These are phyloP conservation scores for Gossypium sturtianum DNA, from an alignment of 345 rosid species.

Conservation along the genomic window DNA sequence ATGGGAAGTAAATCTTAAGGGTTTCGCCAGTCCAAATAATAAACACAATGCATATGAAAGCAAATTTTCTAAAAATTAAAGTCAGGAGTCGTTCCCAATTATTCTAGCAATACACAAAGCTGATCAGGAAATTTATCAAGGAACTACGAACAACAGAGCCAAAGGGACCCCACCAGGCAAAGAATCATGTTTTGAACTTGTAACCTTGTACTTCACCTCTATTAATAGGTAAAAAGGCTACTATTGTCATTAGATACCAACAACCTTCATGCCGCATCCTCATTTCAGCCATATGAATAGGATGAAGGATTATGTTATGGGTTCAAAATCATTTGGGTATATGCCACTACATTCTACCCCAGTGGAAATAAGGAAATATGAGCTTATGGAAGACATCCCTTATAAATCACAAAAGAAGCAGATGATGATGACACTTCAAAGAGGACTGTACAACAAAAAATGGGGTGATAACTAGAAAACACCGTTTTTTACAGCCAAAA, in stretches of 20 bases:
- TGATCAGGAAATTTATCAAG: not conserved
- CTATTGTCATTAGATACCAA: not conserved
- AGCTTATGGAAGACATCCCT: no score
- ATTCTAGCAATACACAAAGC: no score
- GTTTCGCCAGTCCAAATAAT: not conserved
- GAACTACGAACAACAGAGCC: not conserved
- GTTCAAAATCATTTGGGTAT: no score
- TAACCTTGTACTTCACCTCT: not conserved
- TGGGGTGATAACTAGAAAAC: no score
- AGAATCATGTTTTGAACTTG: not conserved
- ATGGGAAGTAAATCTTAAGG: not conserved
- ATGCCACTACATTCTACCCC: no score
- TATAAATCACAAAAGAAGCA: no score
- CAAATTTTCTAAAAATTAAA: not conserved
- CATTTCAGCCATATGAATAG: no score
- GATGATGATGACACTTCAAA: no score
- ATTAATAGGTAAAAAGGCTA: not conserved
- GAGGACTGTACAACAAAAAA: no score
- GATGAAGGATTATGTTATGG: no score
- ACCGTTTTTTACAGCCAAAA: no score
- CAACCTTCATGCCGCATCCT: not conserved
- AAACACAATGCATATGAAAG: not conserved
- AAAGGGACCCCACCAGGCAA: not conserved
- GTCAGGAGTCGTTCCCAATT: not conserved
- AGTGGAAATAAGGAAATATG: no score